These are phyloP conservation scores for Polyporus arcularius DNA, from an alignment of 768 basidiomycete genomes.

Conservation along the genomic window DNA sequence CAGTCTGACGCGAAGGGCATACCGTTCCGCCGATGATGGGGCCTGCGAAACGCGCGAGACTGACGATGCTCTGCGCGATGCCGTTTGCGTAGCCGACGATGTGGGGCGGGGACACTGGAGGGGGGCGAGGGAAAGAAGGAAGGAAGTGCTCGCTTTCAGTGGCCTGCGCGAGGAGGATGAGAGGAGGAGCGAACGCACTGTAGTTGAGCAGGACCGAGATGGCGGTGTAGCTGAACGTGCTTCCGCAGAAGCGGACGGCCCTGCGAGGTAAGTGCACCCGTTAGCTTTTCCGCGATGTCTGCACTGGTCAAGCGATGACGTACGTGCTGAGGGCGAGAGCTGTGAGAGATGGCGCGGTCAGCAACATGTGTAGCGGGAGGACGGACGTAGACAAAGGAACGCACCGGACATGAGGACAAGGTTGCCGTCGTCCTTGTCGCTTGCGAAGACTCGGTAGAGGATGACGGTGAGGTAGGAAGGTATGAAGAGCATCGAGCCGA, in stretches of 20 bases:
- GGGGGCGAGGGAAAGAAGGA: neutral
- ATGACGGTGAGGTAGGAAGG: conserved; percentile 85
- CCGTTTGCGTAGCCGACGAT: conserved; percentile 93
- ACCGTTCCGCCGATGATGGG: conserved; percentile 86
- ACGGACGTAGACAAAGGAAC: conserved; percentile 30
- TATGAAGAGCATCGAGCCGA: conserved; percentile 84
- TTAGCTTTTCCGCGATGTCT: no score
- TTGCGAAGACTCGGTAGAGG: conserved; percentile 73
- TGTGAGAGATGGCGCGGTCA: conserved; percentile 28
- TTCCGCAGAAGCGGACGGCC: conserved; percentile 85
- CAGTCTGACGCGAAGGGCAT: conserved; percentile 28
- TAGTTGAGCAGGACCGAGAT: conserved; percentile 88
- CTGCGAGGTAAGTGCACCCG: no score
- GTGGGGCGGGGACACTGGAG: conserved; percentile 83
- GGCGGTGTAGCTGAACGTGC: conserved; percentile 88
- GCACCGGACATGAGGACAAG: conserved; percentile 79
- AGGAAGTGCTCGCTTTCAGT: neutral
- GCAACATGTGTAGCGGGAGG: neutral
- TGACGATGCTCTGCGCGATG: conserved; percentile 93
- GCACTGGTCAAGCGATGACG: no score
- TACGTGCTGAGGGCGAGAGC: conserved; percentile 82
- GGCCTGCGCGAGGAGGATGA: neutral
- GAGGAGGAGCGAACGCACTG: conserved; percentile 44
- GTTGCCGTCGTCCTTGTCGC: conserved; percentile 67
- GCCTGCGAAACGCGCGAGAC: conserved; percentile 87